phyloP scores from a whole-genome alignment of 495 filamentous ascomycete species.

The Penicillium cinerascens region DNA sequence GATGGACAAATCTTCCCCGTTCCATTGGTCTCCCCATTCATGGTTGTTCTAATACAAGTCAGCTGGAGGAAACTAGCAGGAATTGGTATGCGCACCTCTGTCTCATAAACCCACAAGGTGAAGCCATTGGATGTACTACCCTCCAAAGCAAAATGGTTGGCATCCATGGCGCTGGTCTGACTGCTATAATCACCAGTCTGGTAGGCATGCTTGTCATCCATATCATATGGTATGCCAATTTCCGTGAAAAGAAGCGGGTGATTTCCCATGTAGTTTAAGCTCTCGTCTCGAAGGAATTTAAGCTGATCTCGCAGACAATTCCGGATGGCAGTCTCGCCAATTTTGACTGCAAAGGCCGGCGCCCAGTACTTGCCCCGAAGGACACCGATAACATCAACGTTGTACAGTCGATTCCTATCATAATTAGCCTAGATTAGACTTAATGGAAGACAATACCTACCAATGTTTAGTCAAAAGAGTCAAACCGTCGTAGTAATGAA shows the following conservation, averaged over 20 bases:
- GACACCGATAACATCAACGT: constrained; percentile 91
- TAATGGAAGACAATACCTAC: constrained; percentile 34
- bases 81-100: constrained; percentile 49
- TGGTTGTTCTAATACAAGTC: constrained; percentile 66
- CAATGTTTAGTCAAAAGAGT: constrained; percentile 98
- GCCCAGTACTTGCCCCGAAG: constrained; percentile 83
- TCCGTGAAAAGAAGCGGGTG: constrained; percentile 92
- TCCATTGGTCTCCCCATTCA: constrained; percentile 91
- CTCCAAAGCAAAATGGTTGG: constrained; percentile 91
- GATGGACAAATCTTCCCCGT: constrained; percentile 94
- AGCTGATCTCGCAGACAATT: constrained; percentile 93
- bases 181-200: constrained; percentile 94
- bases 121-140: constrained; percentile 76
- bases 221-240: constrained; percentile 97
- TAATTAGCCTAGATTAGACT: constrained; percentile 1
- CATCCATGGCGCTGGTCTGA: constrained; percentile 92
- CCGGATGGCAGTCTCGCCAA: constrained; percentile 92
- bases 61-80: background rate
- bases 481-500: constrained; percentile 95
- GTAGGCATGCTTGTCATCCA: constrained; percentile 94
- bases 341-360: constrained; percentile 84
- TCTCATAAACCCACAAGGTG: constrained; percentile 83
- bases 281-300: constrained; percentile 82
- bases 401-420: constrained; percentile 81
- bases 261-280: constrained; percentile 81